A percentile compares a stretch with the other conserved stretches of the same genome.
phyloP scores from a whole-genome alignment of 2,329 filamentous ascomycete species.

The Malbranchea zuffiana region DNA sequence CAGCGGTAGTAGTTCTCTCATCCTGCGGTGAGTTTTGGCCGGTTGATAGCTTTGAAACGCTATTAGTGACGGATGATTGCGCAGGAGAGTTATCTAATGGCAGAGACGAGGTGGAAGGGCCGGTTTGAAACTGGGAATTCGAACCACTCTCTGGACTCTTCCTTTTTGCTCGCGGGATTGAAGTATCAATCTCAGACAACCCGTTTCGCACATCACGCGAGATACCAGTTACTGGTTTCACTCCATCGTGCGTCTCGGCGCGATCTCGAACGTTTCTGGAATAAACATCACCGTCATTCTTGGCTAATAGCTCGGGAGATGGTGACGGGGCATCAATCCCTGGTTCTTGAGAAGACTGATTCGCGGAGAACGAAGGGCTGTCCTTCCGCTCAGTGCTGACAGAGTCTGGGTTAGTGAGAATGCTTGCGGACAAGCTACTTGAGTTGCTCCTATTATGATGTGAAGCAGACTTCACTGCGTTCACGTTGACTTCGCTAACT shows the following conservation, averaged over 20 bases:
- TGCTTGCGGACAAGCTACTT: slow-evolving; percentile 22
- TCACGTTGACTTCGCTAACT: slow-evolving; percentile 37
- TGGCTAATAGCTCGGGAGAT: slow-evolving; percentile 27
- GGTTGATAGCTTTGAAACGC: slow-evolving; percentile 23
- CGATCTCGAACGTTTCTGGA: slow-evolving; percentile 2
- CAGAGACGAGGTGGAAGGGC: slow-evolving; percentile 24
- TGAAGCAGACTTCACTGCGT: slow-evolving; percentile 24
- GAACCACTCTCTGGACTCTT: slow-evolving; percentile 19
- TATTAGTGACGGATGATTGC: slow-evolving; percentile 22
- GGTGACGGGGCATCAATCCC: slow-evolving; percentile 20
- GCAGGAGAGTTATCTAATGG: slow-evolving; percentile 21
- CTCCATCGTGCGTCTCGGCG: slow-evolving; percentile 12
- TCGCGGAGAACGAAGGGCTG: slow-evolving; percentile 21
- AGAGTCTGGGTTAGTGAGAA: slow-evolving; percentile 23
- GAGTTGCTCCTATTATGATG: slow-evolving; percentile 25
- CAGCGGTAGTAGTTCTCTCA: slow-evolving; percentile 20
- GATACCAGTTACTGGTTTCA: slow-evolving; percentile 8
- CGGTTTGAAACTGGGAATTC: slow-evolving; percentile 19
- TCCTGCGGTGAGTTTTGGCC: slow-evolving; percentile 21
- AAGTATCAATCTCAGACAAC: slow-evolving; percentile 21
- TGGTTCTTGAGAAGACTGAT: slow-evolving; percentile 24
- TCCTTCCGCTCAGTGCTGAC: slow-evolving; percentile 24
- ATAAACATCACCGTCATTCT: neutral
- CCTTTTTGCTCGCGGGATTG: slow-evolving; percentile 17
- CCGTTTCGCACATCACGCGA: slow-evolving; percentile 20